Evolutionary conservation across 176 grass and related monocot genomes (phyloP).

Genomic region (Aegilops longissima): DNA sequence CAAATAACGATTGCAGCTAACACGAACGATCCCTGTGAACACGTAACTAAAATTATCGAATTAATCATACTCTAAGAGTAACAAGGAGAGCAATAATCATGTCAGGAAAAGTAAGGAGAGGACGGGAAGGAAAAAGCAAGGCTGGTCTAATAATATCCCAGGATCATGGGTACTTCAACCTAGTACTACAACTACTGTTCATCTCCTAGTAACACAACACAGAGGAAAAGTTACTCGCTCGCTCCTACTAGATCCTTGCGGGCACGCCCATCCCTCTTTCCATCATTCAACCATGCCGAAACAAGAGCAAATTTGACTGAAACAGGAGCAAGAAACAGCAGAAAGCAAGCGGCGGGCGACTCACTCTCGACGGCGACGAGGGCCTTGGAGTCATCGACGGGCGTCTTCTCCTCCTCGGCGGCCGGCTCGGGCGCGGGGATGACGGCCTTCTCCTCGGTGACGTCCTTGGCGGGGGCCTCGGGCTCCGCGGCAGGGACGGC

Average conservation of each 20-base stretch:
- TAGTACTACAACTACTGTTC: background rate
- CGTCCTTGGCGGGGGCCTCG: constrained; percentile 60
- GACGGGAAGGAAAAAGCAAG: background rate
- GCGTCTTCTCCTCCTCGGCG: constrained; percentile 44
- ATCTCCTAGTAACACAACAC: no score
- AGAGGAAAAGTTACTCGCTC: background rate
- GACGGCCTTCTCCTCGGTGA: constrained; percentile 88
- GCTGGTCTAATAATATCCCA: background rate
- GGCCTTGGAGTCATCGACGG: constrained; percentile 69
- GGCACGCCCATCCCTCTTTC: constrained; percentile 8
- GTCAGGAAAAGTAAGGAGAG: background rate
- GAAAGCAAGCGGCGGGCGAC: background rate
- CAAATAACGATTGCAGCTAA: background rate
- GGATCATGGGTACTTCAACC: constrained; percentile 9
- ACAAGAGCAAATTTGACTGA: background rate
- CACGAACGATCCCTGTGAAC: background rate
- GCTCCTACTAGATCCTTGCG: background rate
- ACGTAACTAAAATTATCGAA: background rate
- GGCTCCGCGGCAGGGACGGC: background rate
- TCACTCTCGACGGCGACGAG: constrained; percentile 77
- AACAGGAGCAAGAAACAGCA: background rate
- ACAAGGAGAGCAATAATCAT: background rate
- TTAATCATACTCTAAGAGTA: background rate
- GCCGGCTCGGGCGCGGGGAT: constrained; percentile 40
- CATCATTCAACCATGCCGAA: background rate